A percentile compares a stretch with the other conserved stretches of the same genome.
These are phyloP conservation scores for Orbilia oligospora DNA, from an alignment of 2,329 filamentous ascomycete genomes.

Conservation along the genomic window DNA sequence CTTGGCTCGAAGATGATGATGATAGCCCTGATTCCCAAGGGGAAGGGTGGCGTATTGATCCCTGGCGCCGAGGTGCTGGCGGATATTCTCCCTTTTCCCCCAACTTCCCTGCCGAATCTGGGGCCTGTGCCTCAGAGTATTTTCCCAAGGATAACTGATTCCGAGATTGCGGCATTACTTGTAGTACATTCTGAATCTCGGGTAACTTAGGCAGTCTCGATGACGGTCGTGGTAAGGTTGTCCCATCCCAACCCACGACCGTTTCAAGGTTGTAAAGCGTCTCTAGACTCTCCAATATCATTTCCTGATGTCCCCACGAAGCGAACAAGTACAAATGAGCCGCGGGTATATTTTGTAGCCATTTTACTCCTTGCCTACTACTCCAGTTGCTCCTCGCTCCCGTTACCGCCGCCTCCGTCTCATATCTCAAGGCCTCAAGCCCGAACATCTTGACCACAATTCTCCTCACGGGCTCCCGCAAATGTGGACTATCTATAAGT, in stretches of 20 bases:
- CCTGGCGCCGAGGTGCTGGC: neutral
- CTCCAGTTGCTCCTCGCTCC: neutral
- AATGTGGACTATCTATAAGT: no score
- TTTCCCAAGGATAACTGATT: neutral
- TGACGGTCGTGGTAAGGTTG: neutral
- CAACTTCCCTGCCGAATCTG: neutral
- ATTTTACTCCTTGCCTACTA: neutral
- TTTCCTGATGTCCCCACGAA: slow-evolving; percentile 19
- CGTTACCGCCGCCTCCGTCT: neutral
- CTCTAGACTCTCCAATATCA: slow-evolving; percentile 19
- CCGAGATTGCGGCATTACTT: neutral
- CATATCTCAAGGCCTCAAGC: slow-evolving; percentile 21
- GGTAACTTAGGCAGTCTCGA: neutral
- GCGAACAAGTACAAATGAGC: slow-evolving; percentile 1
- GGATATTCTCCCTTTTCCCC: neutral
- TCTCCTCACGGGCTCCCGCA: neutral
- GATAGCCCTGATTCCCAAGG: slow-evolving; percentile 29
- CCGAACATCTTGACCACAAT: slow-evolving; percentile 21
- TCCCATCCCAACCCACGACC: neutral
- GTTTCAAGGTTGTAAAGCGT: neutral
- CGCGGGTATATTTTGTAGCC: neutral
- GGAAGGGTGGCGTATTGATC: slow-evolving; percentile 21
- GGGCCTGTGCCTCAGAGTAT: neutral
- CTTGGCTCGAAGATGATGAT: neutral
- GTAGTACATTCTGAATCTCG: neutral